Conservation (phyloP, 2,329 filamentous ascomycete species). For the Alternaria sp. region DNA sequence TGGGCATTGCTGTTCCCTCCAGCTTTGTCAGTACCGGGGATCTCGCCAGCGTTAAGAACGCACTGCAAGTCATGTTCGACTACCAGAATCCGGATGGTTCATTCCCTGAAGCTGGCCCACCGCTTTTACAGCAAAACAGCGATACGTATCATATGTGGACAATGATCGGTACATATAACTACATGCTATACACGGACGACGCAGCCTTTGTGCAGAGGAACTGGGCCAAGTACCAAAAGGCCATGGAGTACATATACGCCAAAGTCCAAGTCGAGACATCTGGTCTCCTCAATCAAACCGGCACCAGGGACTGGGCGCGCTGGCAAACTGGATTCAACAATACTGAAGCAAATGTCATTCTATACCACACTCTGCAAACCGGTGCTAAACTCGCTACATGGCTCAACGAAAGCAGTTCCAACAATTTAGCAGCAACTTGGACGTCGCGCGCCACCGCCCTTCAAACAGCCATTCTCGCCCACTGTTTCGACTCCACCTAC, state of each 20-base stretch:
- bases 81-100: conserved; percentile 27
- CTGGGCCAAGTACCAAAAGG: conserved; percentile 20
- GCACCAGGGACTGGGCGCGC: conserved; percentile 40
- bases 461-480: conserved; percentile 4
- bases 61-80: conserved; percentile 25
- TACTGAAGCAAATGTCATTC: conserved; percentile 41
- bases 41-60: conserved; percentile 18
- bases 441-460: background rate
- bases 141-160: conserved; percentile 32
- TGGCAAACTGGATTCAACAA: conserved; percentile 39
- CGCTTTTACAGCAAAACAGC: conserved; percentile 19
- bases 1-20: conserved; percentile 24
- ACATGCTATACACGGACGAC: conserved; percentile 23
- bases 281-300: conserved; percentile 24
- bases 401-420: conserved; percentile 2
- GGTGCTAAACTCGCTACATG: conserved; percentile 24
- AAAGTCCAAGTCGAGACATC: conserved; percentile 15
- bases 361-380: conserved; percentile 37
- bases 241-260: conserved; percentile 20
- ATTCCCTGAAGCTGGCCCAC: conserved; percentile 26
- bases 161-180: conserved; percentile 28
- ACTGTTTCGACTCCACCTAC: conserved; percentile 11
- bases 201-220: conserved; percentile 13
- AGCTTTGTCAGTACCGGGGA: conserved; percentile 17
- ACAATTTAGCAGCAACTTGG: background rate